These are phyloP conservation scores for Leishmania lainsoni DNA, from an alignment of 208 protist genomes.

Conservation along the genomic window DNA sequence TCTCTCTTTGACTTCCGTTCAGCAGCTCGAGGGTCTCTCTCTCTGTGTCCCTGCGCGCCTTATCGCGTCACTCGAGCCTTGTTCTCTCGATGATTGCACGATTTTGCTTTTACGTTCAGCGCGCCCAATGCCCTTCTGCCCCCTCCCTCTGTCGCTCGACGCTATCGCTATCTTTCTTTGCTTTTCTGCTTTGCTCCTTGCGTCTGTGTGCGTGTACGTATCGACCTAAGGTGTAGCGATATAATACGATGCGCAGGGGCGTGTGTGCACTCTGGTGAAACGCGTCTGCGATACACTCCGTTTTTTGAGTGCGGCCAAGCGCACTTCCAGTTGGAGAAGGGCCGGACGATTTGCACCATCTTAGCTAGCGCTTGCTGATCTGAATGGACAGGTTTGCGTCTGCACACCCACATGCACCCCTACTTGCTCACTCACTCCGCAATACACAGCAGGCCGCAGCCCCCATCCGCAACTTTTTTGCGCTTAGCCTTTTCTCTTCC, in stretches of 20 bases:
- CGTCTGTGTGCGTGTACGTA: neutral
- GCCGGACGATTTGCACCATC: neutral
- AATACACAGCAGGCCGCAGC: neutral
- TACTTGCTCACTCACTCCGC: neutral
- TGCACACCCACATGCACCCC: neutral
- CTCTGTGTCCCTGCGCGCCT: neutral
- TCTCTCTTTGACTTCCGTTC: neutral
- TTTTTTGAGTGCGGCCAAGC: neutral
- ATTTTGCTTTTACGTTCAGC: neutral
- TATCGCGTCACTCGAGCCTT: constrained; percentile 8
- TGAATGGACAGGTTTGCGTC: constrained; percentile 3
- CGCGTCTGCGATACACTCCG: neutral
- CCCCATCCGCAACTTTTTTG: neutral
- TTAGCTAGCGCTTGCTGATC: neutral
- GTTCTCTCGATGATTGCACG: constrained; percentile 1
- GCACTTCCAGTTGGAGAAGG: neutral
- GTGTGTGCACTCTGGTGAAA: neutral
- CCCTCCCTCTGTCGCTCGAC: neutral
- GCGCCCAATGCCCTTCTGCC: neutral
- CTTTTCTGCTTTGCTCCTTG: neutral
- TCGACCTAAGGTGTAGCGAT: neutral
- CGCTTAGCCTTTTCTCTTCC: neutral
- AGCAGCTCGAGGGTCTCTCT: neutral
- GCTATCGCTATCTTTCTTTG: neutral
- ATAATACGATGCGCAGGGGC: neutral